Evolutionary conservation across 441 rosid species (phyloP).

Genomic region (Syzygium syzygioides): DNA sequence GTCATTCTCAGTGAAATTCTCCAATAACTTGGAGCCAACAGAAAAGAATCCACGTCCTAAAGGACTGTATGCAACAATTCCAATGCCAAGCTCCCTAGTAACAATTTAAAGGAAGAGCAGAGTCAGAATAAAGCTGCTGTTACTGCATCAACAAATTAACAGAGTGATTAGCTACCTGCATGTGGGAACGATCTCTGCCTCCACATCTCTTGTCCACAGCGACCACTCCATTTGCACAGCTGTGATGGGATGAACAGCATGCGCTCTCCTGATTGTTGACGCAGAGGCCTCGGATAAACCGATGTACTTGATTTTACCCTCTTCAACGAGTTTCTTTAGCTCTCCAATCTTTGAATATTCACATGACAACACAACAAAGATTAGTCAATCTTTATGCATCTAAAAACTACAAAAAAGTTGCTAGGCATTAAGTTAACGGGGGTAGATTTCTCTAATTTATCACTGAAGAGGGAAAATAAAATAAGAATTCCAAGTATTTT

Average conservation of each 20-base stretch:
- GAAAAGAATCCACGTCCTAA: too few relatives aligned
- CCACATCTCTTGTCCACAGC: constrained; percentile 2
- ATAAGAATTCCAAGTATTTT: too few relatives aligned
- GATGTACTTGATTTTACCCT: neutral
- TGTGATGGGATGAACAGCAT: neutral
- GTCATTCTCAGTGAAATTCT: too few relatives aligned
- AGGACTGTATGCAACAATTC: too few relatives aligned
- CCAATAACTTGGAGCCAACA: too few relatives aligned
- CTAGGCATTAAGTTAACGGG: neutral
- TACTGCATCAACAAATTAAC: too few relatives aligned
- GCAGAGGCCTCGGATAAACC: neutral
- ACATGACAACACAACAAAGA: neutral
- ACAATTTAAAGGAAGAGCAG: too few relatives aligned
- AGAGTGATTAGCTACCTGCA: too few relatives aligned
- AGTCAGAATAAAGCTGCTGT: neutral
- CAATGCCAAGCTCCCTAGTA: too few relatives aligned
- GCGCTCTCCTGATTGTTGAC: neutral
- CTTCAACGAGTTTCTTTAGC: constrained; percentile 1
- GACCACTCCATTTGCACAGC: constrained; percentile 4
- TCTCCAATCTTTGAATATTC: neutral
- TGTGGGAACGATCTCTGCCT: neutral
- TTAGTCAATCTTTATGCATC: too few relatives aligned
- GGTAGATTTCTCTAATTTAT: neutral
- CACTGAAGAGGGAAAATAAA: neutral
- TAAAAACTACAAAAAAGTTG: too few relatives aligned